A percentile compares a stretch with the other conserved stretches of the same genome.
Evolutionary conservation across 228 moss, liverwort and hornwort genomes (phyloP).

Genomic region (Sphagnum magellanicum): DNA sequence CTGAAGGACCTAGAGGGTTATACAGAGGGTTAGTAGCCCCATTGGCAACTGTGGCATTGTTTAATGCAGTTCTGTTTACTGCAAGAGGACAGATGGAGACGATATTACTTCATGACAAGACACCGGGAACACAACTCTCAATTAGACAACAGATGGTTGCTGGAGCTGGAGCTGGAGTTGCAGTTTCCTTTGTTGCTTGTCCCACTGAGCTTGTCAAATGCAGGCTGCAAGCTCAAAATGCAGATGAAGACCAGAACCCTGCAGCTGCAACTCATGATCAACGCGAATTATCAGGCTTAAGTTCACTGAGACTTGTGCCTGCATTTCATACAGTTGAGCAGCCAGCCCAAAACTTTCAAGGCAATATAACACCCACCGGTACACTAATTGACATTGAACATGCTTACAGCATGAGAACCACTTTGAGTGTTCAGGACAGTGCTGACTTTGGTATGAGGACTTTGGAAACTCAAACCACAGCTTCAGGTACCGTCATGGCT

Average conservation of each 20-base stretch:
- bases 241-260: constrained; percentile 3
- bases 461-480: too few species aligned
- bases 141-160: constrained; percentile 64
- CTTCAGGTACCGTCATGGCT: too few species aligned
- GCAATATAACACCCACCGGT: too few species aligned
- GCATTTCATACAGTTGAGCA: background rate
- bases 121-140: constrained; percentile 32
- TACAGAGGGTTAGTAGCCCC: constrained; percentile 84
- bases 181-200: constrained; percentile 82
- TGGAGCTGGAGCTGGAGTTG: constrained; percentile 74
- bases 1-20: constrained; percentile 63
- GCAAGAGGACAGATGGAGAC: constrained; percentile 81
- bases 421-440: too few species aligned
- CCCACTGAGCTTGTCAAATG: constrained; percentile 91
- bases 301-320: background rate
- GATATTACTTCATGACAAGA: constrained; percentile 31
- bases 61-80: constrained; percentile 87
- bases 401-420: too few species aligned
- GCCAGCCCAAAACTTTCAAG: background rate
- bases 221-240: constrained; percentile 71
- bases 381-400: too few species aligned
- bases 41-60: constrained; percentile 68
- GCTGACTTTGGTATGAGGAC: too few species aligned
- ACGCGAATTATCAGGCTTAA: background rate
- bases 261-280: background rate